These are phyloP conservation scores for Aspergillus mulundensis DNA, from an alignment of 495 filamentous ascomycete genomes.

Conservation along the genomic window DNA sequence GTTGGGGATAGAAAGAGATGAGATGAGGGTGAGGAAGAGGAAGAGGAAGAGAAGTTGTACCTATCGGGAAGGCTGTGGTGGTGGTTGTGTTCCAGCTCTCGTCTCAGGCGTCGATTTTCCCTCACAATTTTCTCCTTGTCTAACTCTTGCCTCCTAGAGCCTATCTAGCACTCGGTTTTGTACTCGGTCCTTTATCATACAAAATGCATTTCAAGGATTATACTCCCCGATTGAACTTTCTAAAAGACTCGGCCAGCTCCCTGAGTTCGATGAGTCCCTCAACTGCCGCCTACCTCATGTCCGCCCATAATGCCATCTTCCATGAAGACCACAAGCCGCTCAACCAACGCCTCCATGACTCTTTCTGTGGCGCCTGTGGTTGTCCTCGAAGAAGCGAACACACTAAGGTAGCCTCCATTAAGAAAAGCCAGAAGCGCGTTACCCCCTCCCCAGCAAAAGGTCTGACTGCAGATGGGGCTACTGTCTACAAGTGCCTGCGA, in stretches of 20 bases:
- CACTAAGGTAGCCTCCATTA: slow-evolving; percentile 32
- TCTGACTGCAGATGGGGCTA: slow-evolving; percentile 22
- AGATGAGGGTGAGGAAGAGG: neutral
- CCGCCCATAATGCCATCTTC: slow-evolving; percentile 38
- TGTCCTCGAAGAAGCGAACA: slow-evolving; percentile 40
- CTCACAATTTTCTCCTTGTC: neutral
- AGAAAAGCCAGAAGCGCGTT: slow-evolving; percentile 19
- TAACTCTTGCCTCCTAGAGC: neutral
- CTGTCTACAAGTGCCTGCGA: slow-evolving; percentile 37
- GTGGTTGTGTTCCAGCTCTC: neutral
- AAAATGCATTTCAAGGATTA: slow-evolving; percentile 34
- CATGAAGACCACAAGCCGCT: slow-evolving; percentile 36
- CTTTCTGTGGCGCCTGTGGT: slow-evolving; percentile 51
- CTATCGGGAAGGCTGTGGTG: neutral
- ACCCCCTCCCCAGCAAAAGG: slow-evolving; percentile 1
- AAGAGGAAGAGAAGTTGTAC: neutral
- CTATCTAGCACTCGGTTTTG: neutral
- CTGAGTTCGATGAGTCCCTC: slow-evolving; percentile 42
- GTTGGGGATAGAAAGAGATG: too few relatives aligned
- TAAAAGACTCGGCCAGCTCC: slow-evolving; percentile 42
- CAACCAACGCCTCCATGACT: slow-evolving; percentile 35
- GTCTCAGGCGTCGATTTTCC: neutral
- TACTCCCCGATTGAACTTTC: slow-evolving; percentile 36
- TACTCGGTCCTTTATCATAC: neutral
- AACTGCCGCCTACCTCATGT: slow-evolving; percentile 46